Percentiles rank a stretch among this genome's conserved stretches.
Conservation (phyloP, 2,329 filamentous ascomycete species). For the Hypocrella siamensis region DNA sequence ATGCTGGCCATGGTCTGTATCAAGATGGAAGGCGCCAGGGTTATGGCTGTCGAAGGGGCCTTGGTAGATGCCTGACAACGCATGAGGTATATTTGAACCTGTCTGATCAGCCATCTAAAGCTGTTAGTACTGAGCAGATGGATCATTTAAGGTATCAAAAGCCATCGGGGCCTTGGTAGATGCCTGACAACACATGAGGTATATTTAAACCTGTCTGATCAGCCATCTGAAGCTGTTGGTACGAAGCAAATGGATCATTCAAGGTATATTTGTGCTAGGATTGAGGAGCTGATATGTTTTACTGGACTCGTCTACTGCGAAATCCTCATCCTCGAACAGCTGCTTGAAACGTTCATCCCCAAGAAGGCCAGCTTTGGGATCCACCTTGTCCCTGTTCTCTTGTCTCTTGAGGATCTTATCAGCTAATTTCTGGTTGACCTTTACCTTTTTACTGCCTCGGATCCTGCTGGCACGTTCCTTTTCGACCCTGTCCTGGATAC, state of each 20-base stretch:
- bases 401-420: conserved; percentile 57
- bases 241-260: conserved; percentile 93
- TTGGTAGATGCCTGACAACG: conserved; percentile 30
- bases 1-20: conserved; percentile 26
- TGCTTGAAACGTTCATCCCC: conserved; percentile 75
- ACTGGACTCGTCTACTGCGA: conserved; percentile 77
- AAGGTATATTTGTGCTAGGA: conserved; percentile 62
- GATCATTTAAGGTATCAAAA: conserved; percentile 16
- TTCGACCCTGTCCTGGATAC: conserved; percentile 86
- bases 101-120: conserved; percentile 33
- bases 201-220: conserved; percentile 85
- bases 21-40: conserved; percentile 29
- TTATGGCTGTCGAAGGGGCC: conserved; percentile 30
- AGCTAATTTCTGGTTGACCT: conserved; percentile 76
- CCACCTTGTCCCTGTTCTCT: conserved; percentile 41
- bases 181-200: conserved; percentile 59
- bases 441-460: conserved; percentile 89
- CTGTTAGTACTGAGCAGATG: conserved; percentile 26
- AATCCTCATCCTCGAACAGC: conserved; percentile 87
- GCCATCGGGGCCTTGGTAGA: conserved; percentile 20
- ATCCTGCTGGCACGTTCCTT: conserved; percentile 94
- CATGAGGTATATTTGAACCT: conserved; percentile 21
- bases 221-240: conserved; percentile 76
- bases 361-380: conserved; percentile 50
- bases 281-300: conserved; percentile 81